phyloP scores from a whole-genome alignment of 495 filamentous ascomycete species.

The Articulospora tetracladia region DNA sequence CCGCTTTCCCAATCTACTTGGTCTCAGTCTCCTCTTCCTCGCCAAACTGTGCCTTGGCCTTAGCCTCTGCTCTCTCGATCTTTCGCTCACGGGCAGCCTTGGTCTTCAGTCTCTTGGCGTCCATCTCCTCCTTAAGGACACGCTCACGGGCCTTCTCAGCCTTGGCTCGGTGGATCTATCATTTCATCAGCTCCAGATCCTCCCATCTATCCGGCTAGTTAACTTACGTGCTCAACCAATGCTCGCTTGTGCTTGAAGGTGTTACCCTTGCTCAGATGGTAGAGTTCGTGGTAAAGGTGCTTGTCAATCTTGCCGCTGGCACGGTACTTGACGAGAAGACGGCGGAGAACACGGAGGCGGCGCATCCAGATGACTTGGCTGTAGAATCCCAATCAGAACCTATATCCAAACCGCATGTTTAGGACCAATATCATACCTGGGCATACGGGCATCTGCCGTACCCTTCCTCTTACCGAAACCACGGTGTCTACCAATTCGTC shows the following conservation, averaged over 20 bases:
- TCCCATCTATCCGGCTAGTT: not conserved
- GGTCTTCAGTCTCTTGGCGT: conserved; percentile 98
- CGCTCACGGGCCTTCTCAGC: conserved; percentile 96
- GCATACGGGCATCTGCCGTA: conserved; percentile 99
- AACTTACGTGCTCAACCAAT: conserved; percentile 97
- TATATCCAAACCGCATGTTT: not conserved
- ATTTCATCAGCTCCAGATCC: conserved; percentile 7
- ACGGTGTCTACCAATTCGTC: conserved; percentile 90
- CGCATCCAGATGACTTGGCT: conserved; percentile 99
- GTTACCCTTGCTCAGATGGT: conserved; percentile 99
- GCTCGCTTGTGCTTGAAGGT: conserved; percentile 99
- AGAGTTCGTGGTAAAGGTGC: conserved; percentile 99
- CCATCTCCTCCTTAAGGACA: conserved; percentile 97
- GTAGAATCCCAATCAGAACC: conserved; percentile 25
- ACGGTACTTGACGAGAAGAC: conserved; percentile 98
- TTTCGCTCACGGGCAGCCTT: conserved; percentile 98
- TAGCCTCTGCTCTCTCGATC: conserved; percentile 82
- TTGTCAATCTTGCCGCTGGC: conserved; percentile 99
- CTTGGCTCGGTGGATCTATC: conserved; percentile 98
- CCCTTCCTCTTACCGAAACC: conserved; percentile 99
- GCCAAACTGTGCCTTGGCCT: conserved; percentile 61
- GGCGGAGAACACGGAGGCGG: conserved; percentile 96
- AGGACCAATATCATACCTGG: conserved; percentile 61
- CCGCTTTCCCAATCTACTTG: conserved; percentile 22
- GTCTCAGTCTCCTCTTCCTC: conserved; percentile 61